A percentile compares a stretch with the other conserved stretches of the same genome.
Evolutionary conservation across 2,329 filamentous ascomycete species (phyloP).

Genomic region (Trichophyton equinum): DNA sequence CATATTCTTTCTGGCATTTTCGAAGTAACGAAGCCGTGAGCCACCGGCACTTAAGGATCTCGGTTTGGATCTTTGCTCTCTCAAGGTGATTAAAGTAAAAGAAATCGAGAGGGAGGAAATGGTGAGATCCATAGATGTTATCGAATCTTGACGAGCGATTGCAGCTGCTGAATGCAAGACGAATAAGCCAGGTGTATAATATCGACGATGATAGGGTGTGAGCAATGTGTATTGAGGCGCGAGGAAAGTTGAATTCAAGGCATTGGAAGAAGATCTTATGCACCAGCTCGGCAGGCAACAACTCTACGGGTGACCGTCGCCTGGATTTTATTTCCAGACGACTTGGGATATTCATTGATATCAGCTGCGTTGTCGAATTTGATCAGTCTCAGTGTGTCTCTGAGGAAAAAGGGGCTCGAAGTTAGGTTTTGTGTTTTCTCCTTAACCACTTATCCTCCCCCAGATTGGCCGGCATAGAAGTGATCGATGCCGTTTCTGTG

Average conservation of each 20-base stretch:
- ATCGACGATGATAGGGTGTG: constrained; percentile 27
- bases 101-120: constrained; percentile 30
- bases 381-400: neutral
- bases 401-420: too few relatives aligned
- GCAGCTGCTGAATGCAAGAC: constrained; percentile 31
- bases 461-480: neutral
- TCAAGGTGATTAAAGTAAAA: constrained; percentile 21
- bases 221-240: constrained; percentile 32
- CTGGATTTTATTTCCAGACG: neutral
- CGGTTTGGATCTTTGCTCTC: constrained; percentile 24
- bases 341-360: neutral
- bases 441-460: neutral
- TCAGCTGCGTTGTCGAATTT: neutral
- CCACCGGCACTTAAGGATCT: constrained; percentile 30
- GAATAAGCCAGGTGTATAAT: constrained; percentile 34
- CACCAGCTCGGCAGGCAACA: constrained; percentile 18
- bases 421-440: too few relatives aligned
- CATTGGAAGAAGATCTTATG: constrained; percentile 41
- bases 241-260: constrained; percentile 37
- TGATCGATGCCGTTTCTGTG: neutral
- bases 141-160: constrained; percentile 21
- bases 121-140: constrained; percentile 23
- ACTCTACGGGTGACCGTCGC: constrained; percentile 10
- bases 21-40: constrained; percentile 29
- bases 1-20: constrained; percentile 28